phyloP scores from a whole-genome alignment of 169 alveolate genomes.

The Cyclospora cayetanensis region DNA sequence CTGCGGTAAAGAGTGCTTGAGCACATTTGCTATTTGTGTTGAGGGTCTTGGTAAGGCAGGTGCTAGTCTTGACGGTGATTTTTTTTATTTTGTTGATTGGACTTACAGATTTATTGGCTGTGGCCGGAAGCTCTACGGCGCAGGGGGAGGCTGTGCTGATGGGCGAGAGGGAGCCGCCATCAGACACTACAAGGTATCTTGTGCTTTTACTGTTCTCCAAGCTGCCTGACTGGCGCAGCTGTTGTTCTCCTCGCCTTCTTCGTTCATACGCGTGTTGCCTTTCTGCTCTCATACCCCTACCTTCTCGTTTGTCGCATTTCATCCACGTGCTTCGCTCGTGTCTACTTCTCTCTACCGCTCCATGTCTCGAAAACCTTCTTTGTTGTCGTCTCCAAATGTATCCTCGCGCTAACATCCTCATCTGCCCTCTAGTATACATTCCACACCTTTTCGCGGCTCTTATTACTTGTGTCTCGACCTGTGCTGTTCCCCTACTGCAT shows the following conservation, averaged over 20 bases:
- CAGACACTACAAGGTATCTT: conserved; percentile 79
- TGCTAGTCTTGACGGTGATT: not conserved
- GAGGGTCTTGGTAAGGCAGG: not conserved
- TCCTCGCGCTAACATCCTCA: not conserved
- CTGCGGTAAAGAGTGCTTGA: not conserved
- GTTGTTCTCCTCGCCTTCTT: not conserved
- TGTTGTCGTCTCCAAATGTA: not conserved
- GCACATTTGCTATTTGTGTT: not conserved
- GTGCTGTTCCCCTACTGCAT: too few species aligned
- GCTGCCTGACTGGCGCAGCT: not conserved
- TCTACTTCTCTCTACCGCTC: not conserved
- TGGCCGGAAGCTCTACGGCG: conserved; percentile 87
- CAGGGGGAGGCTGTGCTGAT: conserved; percentile 90
- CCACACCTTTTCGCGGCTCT: not conserved
- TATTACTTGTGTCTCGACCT: not conserved
- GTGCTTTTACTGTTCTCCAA: not conserved
- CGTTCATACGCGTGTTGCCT: not conserved
- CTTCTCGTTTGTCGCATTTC: not conserved
- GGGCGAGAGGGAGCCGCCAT: conserved; percentile 93
- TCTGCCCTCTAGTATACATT: not conserved
- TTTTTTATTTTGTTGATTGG: not conserved
- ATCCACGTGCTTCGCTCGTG: not conserved
- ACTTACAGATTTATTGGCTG: conserved; percentile 88
- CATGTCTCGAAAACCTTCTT: not conserved
- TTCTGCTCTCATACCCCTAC: not conserved